These are phyloP conservation scores for Phytopythium litorale DNA, from an alignment of 352 stramenopile genomes.

Conservation along the genomic window DNA sequence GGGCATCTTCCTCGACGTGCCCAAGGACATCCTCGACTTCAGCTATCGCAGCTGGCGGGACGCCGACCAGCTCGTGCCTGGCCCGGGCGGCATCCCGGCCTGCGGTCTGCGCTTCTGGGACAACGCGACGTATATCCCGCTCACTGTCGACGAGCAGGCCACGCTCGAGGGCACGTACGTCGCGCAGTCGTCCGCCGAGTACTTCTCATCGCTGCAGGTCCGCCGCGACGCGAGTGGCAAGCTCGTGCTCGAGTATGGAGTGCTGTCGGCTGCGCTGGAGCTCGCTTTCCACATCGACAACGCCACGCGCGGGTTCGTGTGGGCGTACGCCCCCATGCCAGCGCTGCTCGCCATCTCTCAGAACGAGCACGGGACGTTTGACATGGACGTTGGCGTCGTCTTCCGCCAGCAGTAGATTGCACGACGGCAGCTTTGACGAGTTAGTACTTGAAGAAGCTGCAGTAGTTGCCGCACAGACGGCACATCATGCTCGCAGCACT, in stretches of 20 bases:
- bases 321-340: conserved; percentile 18
- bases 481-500: conserved; percentile 44
- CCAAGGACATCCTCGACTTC: conserved; percentile 44
- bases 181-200: conserved; percentile 28
- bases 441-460: conserved; percentile 70
- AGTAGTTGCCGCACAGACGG: conserved; percentile 73
- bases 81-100: conserved; percentile 24
- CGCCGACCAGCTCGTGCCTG: conserved; percentile 25
- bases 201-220: conserved; percentile 33
- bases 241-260: conserved; percentile 21
- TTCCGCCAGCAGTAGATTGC: conserved; percentile 13
- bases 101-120: conserved; percentile 48
- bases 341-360: conserved; percentile 11
- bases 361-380: conserved; percentile 21
- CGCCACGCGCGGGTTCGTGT: conserved; percentile 17
- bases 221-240: conserved; percentile 10
- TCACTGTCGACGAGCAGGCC: conserved; percentile 19
- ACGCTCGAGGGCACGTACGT: conserved; percentile 45
- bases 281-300: conserved; percentile 22
- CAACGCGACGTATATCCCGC: conserved; percentile 19
- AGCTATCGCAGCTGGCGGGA: conserved; percentile 32
- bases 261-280: conserved; percentile 16
- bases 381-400: conserved; percentile 22
- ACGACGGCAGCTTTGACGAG: not conserved
- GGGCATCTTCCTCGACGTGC: conserved; percentile 61